Conservation (phyloP, 202 grass and related monocot species). For the Alloteropsis angusta region DNA sequence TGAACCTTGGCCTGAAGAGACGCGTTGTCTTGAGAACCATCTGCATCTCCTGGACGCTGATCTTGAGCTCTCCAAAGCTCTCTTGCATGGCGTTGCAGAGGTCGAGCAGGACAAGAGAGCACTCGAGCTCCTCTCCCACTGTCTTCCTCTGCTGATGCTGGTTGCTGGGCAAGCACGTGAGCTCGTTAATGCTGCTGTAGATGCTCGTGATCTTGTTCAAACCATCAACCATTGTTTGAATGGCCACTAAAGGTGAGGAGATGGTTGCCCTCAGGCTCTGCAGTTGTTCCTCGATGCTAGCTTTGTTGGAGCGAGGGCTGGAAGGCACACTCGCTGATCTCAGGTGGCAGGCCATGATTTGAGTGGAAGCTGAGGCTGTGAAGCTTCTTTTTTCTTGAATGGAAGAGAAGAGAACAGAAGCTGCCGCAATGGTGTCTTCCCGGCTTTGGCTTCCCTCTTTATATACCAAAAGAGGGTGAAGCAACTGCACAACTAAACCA, state of each 20-base stretch:
- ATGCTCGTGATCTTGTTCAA: conserved; percentile 11
- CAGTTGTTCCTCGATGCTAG: conserved; percentile 35
- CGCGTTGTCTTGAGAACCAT: background rate
- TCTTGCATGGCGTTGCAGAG: conserved; percentile 32
- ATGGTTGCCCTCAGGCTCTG: conserved; percentile 15
- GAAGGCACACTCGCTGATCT: conserved; percentile 39
- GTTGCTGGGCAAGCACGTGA: conserved; percentile 20
- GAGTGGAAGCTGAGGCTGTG: background rate
- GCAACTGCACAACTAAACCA: background rate
- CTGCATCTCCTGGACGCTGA: conserved; percentile 30
- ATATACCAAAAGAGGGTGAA: background rate
- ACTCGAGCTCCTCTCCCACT: conserved; percentile 32
- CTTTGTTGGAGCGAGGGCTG: conserved; percentile 17
- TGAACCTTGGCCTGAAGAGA: background rate
- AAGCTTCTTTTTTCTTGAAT: background rate
- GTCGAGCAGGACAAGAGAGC: conserved; percentile 39
- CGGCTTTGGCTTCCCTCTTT: background rate
- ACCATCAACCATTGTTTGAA: conserved; percentile 5
- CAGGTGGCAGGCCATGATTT: conserved; percentile 27
- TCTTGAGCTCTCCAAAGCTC: conserved; percentile 23
- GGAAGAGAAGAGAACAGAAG: background rate
- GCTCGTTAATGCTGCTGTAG: conserved; percentile 34
- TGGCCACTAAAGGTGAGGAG: conserved; percentile 14
- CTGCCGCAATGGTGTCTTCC: background rate
- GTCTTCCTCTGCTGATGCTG: conserved; percentile 24